Conservation (phyloP, 2,329 filamentous ascomycete species). For the Colletotrichum brevisporum region DNA sequence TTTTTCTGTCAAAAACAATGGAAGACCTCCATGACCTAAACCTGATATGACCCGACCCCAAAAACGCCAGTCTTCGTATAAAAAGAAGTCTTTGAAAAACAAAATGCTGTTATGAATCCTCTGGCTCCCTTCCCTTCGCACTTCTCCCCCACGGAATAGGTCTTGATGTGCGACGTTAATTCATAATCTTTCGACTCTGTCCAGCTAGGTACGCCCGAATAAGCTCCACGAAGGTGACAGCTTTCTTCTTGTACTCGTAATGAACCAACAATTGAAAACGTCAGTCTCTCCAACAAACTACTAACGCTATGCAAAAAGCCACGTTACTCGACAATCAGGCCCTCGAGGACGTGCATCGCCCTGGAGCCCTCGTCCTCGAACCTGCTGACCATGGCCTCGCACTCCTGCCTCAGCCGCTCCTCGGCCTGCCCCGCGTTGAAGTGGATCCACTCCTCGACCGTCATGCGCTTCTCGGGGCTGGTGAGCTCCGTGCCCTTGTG, state of each 20-base stretch:
- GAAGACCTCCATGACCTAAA: too few relatives aligned
- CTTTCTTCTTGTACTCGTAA: constrained; percentile 27
- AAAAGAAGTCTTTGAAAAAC: too few relatives aligned
- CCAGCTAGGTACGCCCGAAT: not conserved
- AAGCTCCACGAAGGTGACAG: not conserved
- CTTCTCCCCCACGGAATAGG: not conserved
- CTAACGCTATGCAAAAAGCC: constrained; percentile 29
- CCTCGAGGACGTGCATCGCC: constrained; percentile 84
- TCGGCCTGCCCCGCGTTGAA: constrained; percentile 86
- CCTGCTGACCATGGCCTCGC: constrained; percentile 83
- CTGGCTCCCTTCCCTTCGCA: not conserved
- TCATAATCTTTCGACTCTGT: not conserved
- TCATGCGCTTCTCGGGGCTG: constrained; percentile 88
- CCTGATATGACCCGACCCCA: not conserved
- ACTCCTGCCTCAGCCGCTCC: constrained; percentile 82
- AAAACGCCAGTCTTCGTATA: not conserved
- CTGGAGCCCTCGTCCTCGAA: constrained; percentile 88
- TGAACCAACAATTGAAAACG: constrained; percentile 23
- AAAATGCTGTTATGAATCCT: not conserved
- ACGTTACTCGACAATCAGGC: constrained; percentile 69
- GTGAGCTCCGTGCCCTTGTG: constrained; percentile 74
- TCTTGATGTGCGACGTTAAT: not conserved
- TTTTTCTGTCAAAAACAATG: constrained; percentile 23
- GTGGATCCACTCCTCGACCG: constrained; percentile 92
- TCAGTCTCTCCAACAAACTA: not conserved